Percentiles rank a stretch among this genome's conserved stretches.
phyloP scores from a whole-genome alignment of 345 rosid genomes.

The Adansonia digitata region DNA sequence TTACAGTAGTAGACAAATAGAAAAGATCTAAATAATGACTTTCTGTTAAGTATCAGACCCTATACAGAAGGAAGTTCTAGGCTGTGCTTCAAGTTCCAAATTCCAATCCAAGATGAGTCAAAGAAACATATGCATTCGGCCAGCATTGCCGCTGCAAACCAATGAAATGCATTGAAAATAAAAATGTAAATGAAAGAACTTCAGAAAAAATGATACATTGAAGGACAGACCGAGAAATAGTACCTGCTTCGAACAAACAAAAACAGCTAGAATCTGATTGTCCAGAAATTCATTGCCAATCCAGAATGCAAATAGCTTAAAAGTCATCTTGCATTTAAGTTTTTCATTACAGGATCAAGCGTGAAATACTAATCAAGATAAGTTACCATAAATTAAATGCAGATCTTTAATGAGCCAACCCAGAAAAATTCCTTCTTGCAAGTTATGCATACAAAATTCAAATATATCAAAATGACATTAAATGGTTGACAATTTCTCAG shows the following conservation, averaged over 20 bases:
- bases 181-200: background rate
- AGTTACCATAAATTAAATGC: background rate
- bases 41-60: constrained; percentile 18
- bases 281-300: constrained; percentile 4
- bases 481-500: background rate
- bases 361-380: background rate
- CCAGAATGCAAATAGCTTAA: constrained; percentile 1
- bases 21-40: constrained; percentile 1
- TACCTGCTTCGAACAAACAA: constrained; percentile 3
- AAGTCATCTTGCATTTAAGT: background rate
- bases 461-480: background rate
- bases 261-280: background rate
- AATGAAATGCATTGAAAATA: constrained; percentile 13
- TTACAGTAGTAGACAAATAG: constrained; percentile 1
- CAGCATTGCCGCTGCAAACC: constrained; percentile 14
- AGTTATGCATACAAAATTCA: background rate
- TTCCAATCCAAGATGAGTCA: constrained; percentile 16
- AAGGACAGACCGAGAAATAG: constrained; percentile 1
- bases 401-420: background rate
- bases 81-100: constrained; percentile 19
- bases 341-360: background rate
- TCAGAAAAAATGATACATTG: background rate
- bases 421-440: background rate
- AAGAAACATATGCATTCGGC: constrained; percentile 14
- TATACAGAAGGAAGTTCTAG: constrained; percentile 14